Percentiles rank a stretch among this genome's conserved stretches.
Conservation (phyloP, 306 rosid genomes). For the apple (Malus domestica) region ASM211411v1 NC_041804.1:9072001-9072500, state of each 20-base stretch:
- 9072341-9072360: slow-evolving; percentile 6
- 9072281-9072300: slow-evolving; percentile 15
- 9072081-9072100: slow-evolving; percentile 44
- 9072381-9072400: slow-evolving; percentile 13
- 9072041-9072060: background rate
- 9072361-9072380: slow-evolving; percentile 11
- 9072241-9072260: background rate
- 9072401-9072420: slow-evolving; percentile 9
- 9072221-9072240: background rate
- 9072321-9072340: slow-evolving; percentile 16
- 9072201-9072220: no score
- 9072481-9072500: slow-evolving; percentile 53
- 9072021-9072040: background rate
- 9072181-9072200: background rate
- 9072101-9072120: slow-evolving; percentile 64
- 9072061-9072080: background rate
- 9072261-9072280: slow-evolving; percentile 4
- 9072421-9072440: background rate
- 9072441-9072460: slow-evolving; percentile 20
- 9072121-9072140: slow-evolving; percentile 21
- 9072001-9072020: background rate
- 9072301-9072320: slow-evolving; percentile 11
- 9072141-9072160: slow-evolving; percentile 22
- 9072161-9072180: background rate
- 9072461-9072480: slow-evolving; percentile 43